Percentiles rank a stretch among this genome's conserved stretches.
These are phyloP conservation scores for Quercus tomentella DNA, from an alignment of 331 rosid species.

Conservation along the genomic window DNA sequence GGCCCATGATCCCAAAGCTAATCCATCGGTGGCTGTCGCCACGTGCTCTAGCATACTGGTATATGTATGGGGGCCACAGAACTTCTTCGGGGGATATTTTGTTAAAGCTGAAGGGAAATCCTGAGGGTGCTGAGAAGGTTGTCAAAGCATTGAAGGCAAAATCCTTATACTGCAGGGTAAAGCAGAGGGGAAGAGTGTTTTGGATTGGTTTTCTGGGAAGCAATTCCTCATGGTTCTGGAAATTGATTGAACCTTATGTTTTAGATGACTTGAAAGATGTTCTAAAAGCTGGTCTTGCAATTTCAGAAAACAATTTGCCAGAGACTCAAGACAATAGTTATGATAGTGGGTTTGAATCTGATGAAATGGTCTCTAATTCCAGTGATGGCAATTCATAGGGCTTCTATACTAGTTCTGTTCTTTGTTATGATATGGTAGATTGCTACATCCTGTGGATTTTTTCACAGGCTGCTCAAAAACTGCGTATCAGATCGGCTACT, in stretches of 20 bases:
- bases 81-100: slow-evolving; percentile 68
- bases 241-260: slow-evolving; percentile 68
- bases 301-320: slow-evolving; percentile 15
- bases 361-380: slow-evolving; percentile 30
- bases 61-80: slow-evolving; percentile 80
- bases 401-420: slow-evolving; percentile 3
- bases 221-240: slow-evolving; percentile 73
- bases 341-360: slow-evolving; percentile 50
- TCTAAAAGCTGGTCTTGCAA: slow-evolving; percentile 30
- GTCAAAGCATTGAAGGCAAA: slow-evolving; percentile 53
- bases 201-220: slow-evolving; percentile 88
- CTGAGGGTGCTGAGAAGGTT: slow-evolving; percentile 69
- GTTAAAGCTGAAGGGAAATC: slow-evolving; percentile 73
- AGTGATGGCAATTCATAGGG: slow-evolving; percentile 12
- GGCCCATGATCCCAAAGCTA: slow-evolving; percentile 65
- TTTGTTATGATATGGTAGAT: slow-evolving; percentile 4
- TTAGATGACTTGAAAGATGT: slow-evolving; percentile 47
- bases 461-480: slow-evolving; percentile 7
- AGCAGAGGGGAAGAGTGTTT: slow-evolving; percentile 68
- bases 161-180: slow-evolving; percentile 76
- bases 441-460: not conserved
- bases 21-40: slow-evolving; percentile 92
- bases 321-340: slow-evolving; percentile 42
- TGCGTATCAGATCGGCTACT: not conserved
- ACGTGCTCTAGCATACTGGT: slow-evolving; percentile 92